Conservation (phyloP, 768 basidiomycete species). For the Chiua virens region DNA sequence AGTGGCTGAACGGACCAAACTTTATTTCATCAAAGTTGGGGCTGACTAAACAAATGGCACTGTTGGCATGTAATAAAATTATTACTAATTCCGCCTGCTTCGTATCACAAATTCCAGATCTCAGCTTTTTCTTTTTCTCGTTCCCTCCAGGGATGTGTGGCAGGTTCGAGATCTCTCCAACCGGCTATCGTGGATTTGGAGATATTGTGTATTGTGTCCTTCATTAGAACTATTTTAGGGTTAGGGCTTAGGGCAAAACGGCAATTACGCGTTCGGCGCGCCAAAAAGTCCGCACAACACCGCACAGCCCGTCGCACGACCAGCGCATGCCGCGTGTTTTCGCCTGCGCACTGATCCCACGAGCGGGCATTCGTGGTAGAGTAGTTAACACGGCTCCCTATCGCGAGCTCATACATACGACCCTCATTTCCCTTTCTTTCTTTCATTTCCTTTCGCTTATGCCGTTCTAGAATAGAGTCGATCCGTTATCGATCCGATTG, state of each 20-base stretch:
- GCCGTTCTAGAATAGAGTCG: no score
- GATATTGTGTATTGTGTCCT: no score
- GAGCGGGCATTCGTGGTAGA: neutral
- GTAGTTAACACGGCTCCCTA: no score
- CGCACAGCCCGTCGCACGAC: slow-evolving; percentile 16
- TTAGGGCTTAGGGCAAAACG: slow-evolving; percentile 31
- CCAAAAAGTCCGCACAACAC: neutral
- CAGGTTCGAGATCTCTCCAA: slow-evolving; percentile 13
- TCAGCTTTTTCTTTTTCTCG: neutral
- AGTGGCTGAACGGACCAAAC: slow-evolving; percentile 27
- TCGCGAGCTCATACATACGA: no score
- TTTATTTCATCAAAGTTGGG: slow-evolving; percentile 30
- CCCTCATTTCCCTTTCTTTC: no score
- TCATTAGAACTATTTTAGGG: slow-evolving; percentile 18
- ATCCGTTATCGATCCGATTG: no score
- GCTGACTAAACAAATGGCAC: slow-evolving; percentile 33
- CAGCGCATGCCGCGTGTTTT: slow-evolving; percentile 23
- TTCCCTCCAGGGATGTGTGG: neutral
- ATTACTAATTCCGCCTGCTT: neutral
- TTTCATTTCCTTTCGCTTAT: no score
- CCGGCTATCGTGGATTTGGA: neutral
- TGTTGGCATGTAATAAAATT: neutral
- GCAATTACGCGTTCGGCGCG: neutral
- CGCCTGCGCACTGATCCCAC: neutral
- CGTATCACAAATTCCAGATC: slow-evolving; percentile 9